A percentile compares a stretch with the other conserved stretches of the same genome.
phyloP scores from a whole-genome alignment of 164 flowering plant species.

The Vitis vinifera region DNA sequence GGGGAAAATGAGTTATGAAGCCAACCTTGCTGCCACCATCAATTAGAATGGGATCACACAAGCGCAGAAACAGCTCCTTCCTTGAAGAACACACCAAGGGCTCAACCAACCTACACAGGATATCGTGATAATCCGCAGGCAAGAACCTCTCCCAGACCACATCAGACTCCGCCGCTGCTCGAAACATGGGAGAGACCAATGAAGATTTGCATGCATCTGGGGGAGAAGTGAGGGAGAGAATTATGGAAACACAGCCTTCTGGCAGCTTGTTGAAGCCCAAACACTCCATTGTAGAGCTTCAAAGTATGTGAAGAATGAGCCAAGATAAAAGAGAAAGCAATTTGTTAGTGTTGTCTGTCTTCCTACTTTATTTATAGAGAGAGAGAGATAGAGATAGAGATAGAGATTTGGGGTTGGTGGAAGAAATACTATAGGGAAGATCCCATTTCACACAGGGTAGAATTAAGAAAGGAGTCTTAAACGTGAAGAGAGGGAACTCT shows the following conservation, averaged over 20 bases:
- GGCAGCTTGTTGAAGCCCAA: conserved; percentile 22
- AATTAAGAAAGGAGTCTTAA: too few species aligned
- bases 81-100: conserved; percentile 22
- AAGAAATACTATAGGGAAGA: too few species aligned
- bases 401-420: too few species aligned
- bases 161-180: conserved; percentile 36
- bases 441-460: too few species aligned
- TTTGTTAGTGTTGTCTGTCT: too few species aligned
- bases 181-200: conserved; percentile 26
- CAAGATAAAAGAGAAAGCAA: too few species aligned
- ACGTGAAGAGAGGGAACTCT: too few species aligned
- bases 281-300: conserved; percentile 15
- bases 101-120: conserved; percentile 14
- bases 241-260: conserved; percentile 29
- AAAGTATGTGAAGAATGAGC: too few species aligned
- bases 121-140: conserved; percentile 31
- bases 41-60: conserved; percentile 28
- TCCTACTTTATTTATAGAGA: too few species aligned
- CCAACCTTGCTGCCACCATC: conserved; percentile 40
- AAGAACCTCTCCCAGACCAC: conserved; percentile 42
- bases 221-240: conserved; percentile 40
- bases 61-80: conserved; percentile 37
- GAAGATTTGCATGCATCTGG: conserved; percentile 34
- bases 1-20: too few species aligned
- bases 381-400: too few species aligned